Evolutionary conservation across 331 rosid genomes (phyloP).

Genomic region (Dryas integrifolia): DNA sequence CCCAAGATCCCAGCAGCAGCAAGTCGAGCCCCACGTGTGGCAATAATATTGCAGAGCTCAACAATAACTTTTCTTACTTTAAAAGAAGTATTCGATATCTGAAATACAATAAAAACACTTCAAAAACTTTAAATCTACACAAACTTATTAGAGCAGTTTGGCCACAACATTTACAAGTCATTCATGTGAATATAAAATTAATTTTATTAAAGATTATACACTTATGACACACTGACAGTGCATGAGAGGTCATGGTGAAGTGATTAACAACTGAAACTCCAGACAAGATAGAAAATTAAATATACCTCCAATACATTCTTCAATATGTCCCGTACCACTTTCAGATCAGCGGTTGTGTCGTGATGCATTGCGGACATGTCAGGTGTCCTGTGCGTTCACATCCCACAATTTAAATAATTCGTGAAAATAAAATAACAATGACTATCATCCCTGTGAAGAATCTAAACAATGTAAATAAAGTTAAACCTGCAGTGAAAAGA

Average conservation of each 20-base stretch:
- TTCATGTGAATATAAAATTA: not conserved
- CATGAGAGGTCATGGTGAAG: not conserved
- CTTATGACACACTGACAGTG: not conserved
- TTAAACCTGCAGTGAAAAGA: not conserved
- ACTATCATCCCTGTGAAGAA: not conserved
- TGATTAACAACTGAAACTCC: not conserved
- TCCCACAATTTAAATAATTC: constrained; percentile 13
- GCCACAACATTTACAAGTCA: not conserved
- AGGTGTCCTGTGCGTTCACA: constrained; percentile 63
- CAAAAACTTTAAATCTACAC: not conserved
- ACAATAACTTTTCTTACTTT: constrained; percentile 54
- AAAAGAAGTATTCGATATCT: constrained; percentile 66
- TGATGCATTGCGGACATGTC: constrained; percentile 87
- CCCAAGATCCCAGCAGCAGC: constrained; percentile 85
- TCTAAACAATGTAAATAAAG: not conserved
- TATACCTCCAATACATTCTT: constrained; percentile 63
- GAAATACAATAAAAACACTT: constrained; percentile 9
- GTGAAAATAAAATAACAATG: not conserved
- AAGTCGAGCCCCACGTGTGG: constrained; percentile 86
- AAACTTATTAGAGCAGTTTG: constrained; percentile 7
- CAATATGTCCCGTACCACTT: constrained; percentile 56
- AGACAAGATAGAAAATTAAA: not conserved
- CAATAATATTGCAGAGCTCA: constrained; percentile 65
- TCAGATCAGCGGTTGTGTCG: constrained; percentile 72
- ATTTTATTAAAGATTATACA: not conserved